Evolutionary conservation across 2,329 filamentous ascomycete species (phyloP), one percentile per base, ranked within the genome.

Genomic region (Penicillium corylophilum): DNA sequence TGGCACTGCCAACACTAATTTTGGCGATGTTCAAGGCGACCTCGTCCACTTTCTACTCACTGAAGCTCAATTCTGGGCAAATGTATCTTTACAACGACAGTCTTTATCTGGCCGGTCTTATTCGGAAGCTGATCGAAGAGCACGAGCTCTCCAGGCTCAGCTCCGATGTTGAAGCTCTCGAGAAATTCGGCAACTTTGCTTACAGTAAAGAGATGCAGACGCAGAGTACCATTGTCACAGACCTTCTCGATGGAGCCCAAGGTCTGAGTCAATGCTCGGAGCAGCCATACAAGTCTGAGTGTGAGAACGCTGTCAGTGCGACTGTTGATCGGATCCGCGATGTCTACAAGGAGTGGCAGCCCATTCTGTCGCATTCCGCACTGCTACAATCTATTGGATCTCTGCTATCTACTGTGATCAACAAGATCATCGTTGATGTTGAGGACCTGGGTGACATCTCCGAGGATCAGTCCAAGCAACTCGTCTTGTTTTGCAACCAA

Each of bases 51-150:
- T 75, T 76, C 54, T 79, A 79, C 57, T 65, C 71, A 1, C 60
- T 72, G 23, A 74, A 73, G 43, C 63, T 74, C 12, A 68, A 72
- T 16, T 76, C 78, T 2, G 82, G 81, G 6, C 81, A 83, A 59
- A 85, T 87, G 78, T 79, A 84, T 47, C 76, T 85, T 41, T 87
- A 86, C 71, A 87, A 87, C 61, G 84, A 87, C 66, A 79, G 81
- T 54, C 72, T 79, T 40, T 81, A 82, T 50, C 74, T 87, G 4
- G 78, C 81, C 3, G 78, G 81, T 54, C 75, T 77, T 50, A 71
- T 86, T 13, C 76, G 76, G 15, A 60, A 69, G 9, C 72, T 84
- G 50, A 68, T 77, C 12, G 67, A 72, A n/a, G 68, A 76, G 29
- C 73, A 78, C 55, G 67, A 74, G 24, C 62, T 76, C n/a, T 65